Percentiles rank a stretch among this genome's conserved stretches.
Conservation (phyloP, 495 filamentous ascomycete genomes). For the Penicillium lividum region DNA sequence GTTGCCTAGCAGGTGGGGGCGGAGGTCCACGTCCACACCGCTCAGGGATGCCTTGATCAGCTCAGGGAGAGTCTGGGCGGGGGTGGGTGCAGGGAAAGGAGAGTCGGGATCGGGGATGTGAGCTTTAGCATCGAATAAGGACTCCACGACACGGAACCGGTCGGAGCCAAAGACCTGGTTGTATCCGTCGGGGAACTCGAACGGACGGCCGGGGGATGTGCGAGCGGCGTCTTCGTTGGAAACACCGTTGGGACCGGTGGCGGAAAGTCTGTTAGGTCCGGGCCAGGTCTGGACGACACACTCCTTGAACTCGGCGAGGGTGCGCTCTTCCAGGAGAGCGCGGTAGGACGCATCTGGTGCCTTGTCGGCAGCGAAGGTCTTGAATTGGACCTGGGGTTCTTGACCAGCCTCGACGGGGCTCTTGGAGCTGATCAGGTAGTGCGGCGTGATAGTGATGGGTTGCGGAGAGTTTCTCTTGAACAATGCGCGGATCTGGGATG, state of each 20-base stretch:
- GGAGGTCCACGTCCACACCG: conserved; percentile 83
- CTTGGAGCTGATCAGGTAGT: conserved; percentile 85
- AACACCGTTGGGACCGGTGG: conserved; percentile 56
- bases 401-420: conserved; percentile 84
- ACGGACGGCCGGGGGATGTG: conserved; percentile 71
- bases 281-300: conserved; percentile 91
- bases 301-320: conserved; percentile 95
- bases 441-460: conserved; percentile 76
- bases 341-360: conserved; percentile 74
- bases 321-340: conserved; percentile 83
- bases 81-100: conserved; percentile 53
- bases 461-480: conserved; percentile 71
- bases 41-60: conserved; percentile 76
- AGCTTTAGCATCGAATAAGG: conserved; percentile 81
- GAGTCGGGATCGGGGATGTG: conserved; percentile 44
- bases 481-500: conserved; percentile 78
- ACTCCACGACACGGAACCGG: conserved; percentile 80
- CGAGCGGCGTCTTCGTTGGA: conserved; percentile 68
- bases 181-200: conserved; percentile 94
- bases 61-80: conserved; percentile 73
- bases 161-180: conserved; percentile 92
- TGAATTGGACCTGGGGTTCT: conserved; percentile 69
- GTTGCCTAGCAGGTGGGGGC: conserved; percentile 78
- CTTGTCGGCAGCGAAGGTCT: conserved; percentile 59
- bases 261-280: conserved; percentile 69